Conservation (phyloP, 192 early-diverging fungal genomes). For the Linnemannia zychae region DNA sequence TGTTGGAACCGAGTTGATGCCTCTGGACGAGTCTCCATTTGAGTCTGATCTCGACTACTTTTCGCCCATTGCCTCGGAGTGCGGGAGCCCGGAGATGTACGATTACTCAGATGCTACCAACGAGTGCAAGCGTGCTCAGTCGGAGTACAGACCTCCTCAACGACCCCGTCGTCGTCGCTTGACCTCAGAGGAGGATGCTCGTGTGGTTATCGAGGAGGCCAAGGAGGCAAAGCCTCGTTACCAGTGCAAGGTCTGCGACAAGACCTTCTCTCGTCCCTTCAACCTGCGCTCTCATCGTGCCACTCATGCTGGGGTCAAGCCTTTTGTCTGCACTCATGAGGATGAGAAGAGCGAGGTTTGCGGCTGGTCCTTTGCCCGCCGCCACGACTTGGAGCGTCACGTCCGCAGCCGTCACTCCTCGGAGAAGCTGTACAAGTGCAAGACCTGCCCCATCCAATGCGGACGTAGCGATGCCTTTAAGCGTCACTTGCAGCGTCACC, state of each 20-base stretch:
- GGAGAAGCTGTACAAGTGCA: slow-evolving; percentile 44
- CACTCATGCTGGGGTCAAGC: slow-evolving; percentile 73
- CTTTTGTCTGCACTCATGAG: slow-evolving; percentile 67
- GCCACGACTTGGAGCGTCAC: slow-evolving; percentile 52
- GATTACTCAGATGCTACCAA: slow-evolving; percentile 7
- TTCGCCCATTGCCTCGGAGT: slow-evolving; percentile 24
- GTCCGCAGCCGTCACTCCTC: slow-evolving; percentile 30
- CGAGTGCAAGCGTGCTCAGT: neutral
- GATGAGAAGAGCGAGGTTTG: slow-evolving; percentile 27
- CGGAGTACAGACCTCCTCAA: slow-evolving; percentile 16
- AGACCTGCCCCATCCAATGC: slow-evolving; percentile 39
- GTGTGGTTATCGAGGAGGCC: slow-evolving; percentile 18
- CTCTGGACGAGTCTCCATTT: slow-evolving; percentile 21
- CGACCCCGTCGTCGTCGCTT: slow-evolving; percentile 39
- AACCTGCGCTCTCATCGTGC: slow-evolving; percentile 79
- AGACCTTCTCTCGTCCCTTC: slow-evolving; percentile 75
- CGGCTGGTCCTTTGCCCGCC: slow-evolving; percentile 36
- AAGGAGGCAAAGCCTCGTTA: slow-evolving; percentile 14
- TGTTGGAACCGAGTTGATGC: neutral
- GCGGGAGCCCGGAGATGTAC: slow-evolving; percentile 26
- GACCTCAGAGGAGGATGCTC: slow-evolving; percentile 38
- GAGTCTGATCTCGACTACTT: slow-evolving; percentile 38
- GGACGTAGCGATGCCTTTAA: slow-evolving; percentile 48
- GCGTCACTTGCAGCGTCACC: slow-evolving; percentile 45
- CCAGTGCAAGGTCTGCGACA: slow-evolving; percentile 54